These are phyloP conservation scores for Hyphopichia pseudoburtonii DNA, from an alignment of 1,139 yeast genomes.

Conservation along the genomic window DNA sequence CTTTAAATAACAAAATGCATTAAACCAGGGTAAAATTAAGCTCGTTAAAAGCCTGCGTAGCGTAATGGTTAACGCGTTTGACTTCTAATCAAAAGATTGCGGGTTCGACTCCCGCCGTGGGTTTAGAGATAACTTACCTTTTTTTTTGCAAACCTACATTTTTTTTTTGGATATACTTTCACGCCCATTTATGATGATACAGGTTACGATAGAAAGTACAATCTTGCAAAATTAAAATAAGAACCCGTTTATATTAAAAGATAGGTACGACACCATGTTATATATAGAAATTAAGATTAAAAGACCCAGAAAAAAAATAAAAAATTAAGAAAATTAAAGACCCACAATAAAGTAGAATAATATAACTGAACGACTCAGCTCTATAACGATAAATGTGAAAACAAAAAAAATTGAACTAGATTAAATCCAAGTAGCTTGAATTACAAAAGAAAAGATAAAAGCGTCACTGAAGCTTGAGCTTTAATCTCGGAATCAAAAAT, in stretches of 20 bases:
- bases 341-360: conserved; percentile 1
- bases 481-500: neutral
- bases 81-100: conserved; percentile 50
- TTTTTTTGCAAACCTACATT: neutral
- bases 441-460: too few species aligned
- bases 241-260: conserved; percentile 2
- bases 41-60: conserved; percentile 47
- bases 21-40: too few species aligned
- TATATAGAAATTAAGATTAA: neutral
- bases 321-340: neutral
- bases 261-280: too few species aligned
- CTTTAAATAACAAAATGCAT: too few species aligned
- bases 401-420: too few species aligned
- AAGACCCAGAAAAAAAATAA: conserved; percentile 2
- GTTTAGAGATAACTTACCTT: too few species aligned
- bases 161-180: neutral
- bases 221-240: neutral
- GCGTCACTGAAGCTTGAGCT: too few species aligned
- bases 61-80: conserved; percentile 51
- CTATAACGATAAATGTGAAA: conserved; percentile 2
- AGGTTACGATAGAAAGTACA: too few species aligned
- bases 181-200: neutral
- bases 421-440: too few species aligned
- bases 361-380: conserved; percentile 5
- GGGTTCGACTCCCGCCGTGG: conserved; percentile 53